A percentile compares a stretch with the other conserved stretches of the same genome.
Evolutionary conservation across 495 filamentous ascomycete species (phyloP).

Genomic region (Neurospora hispaniola): DNA sequence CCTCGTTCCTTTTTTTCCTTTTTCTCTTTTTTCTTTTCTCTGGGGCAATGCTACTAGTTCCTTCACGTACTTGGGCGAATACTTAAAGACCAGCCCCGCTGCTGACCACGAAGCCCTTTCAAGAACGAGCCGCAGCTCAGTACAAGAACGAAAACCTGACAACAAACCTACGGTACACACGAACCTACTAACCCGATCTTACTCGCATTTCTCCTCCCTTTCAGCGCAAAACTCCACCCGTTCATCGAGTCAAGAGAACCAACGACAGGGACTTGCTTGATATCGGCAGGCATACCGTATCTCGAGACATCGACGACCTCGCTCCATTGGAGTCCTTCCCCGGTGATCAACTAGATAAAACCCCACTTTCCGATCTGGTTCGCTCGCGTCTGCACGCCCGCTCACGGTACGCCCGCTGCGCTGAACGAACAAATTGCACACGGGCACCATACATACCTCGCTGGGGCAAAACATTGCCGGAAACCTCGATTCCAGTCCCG

Average conservation of each 20-base stretch:
- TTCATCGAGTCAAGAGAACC: neutral
- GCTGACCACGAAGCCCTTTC: neutral
- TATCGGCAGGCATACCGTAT: neutral
- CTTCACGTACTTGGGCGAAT: neutral
- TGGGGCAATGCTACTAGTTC: neutral
- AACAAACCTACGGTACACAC: neutral
- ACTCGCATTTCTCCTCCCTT: neutral
- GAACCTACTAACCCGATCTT: neutral
- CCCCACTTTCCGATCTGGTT: neutral
- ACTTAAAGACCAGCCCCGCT: neutral
- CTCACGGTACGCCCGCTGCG: neutral
- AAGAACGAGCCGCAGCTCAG: neutral
- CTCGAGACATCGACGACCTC: neutral
- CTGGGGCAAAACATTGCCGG: neutral
- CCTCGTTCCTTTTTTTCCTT: neutral
- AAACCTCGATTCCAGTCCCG: neutral
- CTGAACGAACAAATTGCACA: neutral
- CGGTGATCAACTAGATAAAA: neutral
- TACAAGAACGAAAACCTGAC: neutral
- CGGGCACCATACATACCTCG: neutral
- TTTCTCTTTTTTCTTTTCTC: neutral
- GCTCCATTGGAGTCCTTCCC: neutral
- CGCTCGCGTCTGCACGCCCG: neutral
- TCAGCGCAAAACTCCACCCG: neutral
- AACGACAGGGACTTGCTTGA: neutral